Evolutionary conservation across 2,329 filamentous ascomycete species (phyloP).

Genomic region (Blastomyces gilchristii): DNA sequence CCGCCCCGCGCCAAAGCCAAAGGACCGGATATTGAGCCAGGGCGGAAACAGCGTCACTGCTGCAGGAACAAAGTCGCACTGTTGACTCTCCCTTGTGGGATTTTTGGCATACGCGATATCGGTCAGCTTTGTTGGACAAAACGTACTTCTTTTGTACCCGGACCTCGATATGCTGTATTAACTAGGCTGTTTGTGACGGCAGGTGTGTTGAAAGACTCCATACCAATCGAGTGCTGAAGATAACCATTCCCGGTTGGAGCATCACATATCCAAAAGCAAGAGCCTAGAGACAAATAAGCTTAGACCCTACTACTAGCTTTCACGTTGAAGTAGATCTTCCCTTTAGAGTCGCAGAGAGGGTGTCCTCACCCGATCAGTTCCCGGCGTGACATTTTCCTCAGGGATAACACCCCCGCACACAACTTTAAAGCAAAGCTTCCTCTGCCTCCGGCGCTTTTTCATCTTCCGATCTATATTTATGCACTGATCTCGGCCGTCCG

Average conservation of each 20-base stretch:
- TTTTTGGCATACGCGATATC: background rate
- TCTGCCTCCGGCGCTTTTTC: background rate
- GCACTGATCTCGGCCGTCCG: background rate
- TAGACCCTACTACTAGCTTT: too few relatives aligned
- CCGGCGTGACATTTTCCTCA: background rate
- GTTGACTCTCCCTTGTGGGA: background rate
- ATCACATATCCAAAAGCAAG: background rate
- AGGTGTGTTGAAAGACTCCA: background rate
- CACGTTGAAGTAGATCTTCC: too few relatives aligned
- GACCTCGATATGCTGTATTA: background rate
- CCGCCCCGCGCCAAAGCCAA: conserved; percentile 1
- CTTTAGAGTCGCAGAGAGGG: too few relatives aligned
- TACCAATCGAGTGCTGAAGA: background rate
- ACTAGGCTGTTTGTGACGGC: background rate
- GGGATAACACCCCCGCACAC: background rate
- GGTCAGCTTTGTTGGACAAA: background rate
- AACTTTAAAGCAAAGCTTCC: background rate
- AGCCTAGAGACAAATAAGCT: too few relatives aligned
- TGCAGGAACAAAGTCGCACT: background rate
- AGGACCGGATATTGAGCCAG: background rate
- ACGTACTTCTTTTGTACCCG: background rate
- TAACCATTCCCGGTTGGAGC: background rate
- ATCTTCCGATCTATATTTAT: background rate
- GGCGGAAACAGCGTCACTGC: background rate
- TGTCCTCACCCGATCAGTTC: background rate